phyloP scores from a whole-genome alignment of 176 grass and related monocot species.

The Pontederia paniculata region DNA sequence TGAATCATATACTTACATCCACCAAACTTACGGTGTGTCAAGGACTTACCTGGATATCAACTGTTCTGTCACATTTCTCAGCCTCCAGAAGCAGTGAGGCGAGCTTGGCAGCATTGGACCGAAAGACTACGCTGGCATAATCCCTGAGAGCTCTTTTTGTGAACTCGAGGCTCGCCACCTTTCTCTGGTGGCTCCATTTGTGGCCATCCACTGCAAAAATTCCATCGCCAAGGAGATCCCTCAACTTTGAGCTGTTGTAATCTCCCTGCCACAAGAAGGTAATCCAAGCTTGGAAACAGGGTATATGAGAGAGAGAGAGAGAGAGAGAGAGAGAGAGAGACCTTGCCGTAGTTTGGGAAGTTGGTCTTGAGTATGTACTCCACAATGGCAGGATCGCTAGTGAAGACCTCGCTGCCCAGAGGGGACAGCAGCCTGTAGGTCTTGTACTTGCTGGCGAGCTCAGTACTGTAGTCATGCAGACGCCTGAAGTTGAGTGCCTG shows the following conservation, averaged over 20 bases:
- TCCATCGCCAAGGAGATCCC: not conserved
- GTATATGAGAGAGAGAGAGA: not conserved
- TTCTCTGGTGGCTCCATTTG: conserved; percentile 13
- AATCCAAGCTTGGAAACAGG: not conserved
- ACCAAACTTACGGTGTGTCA: too few species aligned
- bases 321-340: not conserved
- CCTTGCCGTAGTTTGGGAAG: conserved; percentile 61
- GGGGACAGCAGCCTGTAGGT: conserved; percentile 31
- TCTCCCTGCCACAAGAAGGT: not conserved
- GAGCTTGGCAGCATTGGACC: not conserved
- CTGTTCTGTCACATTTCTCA: not conserved
- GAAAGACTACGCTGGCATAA: conserved; percentile 25
- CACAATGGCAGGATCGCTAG: conserved; percentile 28
- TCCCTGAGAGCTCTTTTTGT: not conserved
- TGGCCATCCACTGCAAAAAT: conserved; percentile 14
- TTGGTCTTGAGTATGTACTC: conserved; percentile 43
- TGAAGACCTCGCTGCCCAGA: conserved; percentile 21
- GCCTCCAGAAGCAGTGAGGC: not conserved
- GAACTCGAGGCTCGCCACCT: conserved; percentile 8
- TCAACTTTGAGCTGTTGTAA: not conserved
- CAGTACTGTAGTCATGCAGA: conserved; percentile 35
- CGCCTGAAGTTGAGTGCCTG: conserved; percentile 28
- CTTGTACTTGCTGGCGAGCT: conserved; percentile 14
- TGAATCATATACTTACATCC: too few species aligned
- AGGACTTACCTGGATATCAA: not conserved